Conservation (phyloP, 768 basidiomycete species). For the Termitomyces sp. region DNA sequence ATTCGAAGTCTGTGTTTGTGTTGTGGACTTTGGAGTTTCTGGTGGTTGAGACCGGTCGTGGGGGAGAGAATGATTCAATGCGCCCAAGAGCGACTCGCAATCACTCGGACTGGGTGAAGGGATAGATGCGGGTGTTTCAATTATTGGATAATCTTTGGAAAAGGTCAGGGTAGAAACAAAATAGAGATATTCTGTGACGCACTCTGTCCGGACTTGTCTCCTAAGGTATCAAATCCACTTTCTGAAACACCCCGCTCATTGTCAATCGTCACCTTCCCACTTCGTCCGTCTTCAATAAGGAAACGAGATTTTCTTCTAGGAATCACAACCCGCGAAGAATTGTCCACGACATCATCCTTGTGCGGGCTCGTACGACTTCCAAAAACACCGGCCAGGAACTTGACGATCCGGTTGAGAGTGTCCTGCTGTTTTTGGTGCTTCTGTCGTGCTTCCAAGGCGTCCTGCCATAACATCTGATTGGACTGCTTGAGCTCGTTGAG, state of each 20-base stretch:
- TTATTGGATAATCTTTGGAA: constrained; percentile 37
- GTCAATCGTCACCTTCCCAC: constrained; percentile 31
- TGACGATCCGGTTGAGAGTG: constrained; percentile 92
- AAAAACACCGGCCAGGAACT: constrained; percentile 93
- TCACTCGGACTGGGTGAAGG: constrained; percentile 29
- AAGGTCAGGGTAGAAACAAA: constrained; percentile 8
- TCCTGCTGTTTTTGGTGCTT: constrained; percentile 92
- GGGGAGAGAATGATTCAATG: not conserved
- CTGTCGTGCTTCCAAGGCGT: constrained; percentile 73
- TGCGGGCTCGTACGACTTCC: constrained; percentile 45
- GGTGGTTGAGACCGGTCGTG: not conserved
- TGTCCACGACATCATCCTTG: constrained; percentile 27
- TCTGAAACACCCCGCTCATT: constrained; percentile 35
- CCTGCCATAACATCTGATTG: constrained; percentile 92
- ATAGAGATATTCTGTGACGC: constrained; percentile 10
- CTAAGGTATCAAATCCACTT: not conserved
- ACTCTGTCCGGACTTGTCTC: constrained; percentile 2
- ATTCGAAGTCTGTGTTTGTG: not conserved
- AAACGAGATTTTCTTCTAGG: constrained; percentile 51
- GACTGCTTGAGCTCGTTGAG: constrained; percentile 83
- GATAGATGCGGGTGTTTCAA: constrained; percentile 43
- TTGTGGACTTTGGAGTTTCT: not conserved
- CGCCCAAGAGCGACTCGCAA: not conserved
- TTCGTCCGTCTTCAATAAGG: constrained; percentile 62
- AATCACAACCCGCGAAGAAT: constrained; percentile 39